A percentile compares a stretch with the other conserved stretches of the same genome.
Conservation (phyloP, 129 eudicot genomes). For the Deinandra increscens region DNA sequence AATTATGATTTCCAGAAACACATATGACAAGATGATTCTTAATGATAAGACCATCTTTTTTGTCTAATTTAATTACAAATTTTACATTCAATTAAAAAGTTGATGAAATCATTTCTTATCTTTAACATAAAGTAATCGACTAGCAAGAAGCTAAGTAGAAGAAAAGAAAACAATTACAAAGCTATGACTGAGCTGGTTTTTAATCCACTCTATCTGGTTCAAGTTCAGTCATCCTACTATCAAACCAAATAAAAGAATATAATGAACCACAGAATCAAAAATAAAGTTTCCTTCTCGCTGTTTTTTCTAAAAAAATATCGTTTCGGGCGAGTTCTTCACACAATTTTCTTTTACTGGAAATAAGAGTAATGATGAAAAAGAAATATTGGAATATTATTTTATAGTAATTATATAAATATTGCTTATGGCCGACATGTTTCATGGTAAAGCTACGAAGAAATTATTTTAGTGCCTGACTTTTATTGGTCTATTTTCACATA, state of each 20-base stretch:
- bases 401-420: background rate
- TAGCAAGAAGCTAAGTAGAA: too few species aligned
- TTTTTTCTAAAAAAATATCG: too few species aligned
- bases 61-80: background rate
- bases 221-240: too few species aligned
- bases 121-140: too few species aligned
- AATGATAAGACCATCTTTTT: background rate
- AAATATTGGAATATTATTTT: background rate
- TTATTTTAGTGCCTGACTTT: constrained; percentile 11
- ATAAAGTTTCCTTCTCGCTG: too few species aligned
- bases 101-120: background rate
- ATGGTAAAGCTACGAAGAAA: constrained; percentile 22
- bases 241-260: too few species aligned
- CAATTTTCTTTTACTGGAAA: background rate
- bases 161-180: too few species aligned
- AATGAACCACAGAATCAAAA: too few species aligned
- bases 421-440: constrained; percentile 43
- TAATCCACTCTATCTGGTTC: too few species aligned
- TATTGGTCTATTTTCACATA: constrained; percentile 18
- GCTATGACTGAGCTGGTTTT: too few species aligned
- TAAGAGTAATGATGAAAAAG: background rate
- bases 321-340: too few species aligned
- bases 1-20: background rate
- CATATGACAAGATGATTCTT: background rate
- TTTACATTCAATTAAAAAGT: background rate